Conservation (phyloP, 1,284 basidiomycete genomes). For the Termitomyces sp. region DNA sequence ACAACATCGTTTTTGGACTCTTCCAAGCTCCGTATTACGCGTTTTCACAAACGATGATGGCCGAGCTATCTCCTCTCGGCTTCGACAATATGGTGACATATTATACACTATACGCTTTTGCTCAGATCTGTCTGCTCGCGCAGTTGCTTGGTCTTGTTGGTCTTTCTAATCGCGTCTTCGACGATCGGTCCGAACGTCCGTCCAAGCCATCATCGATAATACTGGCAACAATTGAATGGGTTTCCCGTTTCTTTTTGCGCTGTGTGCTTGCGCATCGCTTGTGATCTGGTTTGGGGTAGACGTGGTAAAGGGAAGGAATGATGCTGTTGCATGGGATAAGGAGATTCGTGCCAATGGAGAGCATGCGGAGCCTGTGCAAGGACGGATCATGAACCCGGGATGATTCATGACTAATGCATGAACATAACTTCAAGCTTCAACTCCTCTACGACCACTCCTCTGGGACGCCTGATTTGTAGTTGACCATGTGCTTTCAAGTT, state of each 20-base stretch:
- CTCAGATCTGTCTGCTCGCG: not conserved
- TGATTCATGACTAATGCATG: not conserved
- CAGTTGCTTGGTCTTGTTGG: conserved; percentile 60
- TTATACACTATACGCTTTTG: not conserved
- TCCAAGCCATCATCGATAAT: conserved; percentile 75
- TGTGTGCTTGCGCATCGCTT: conserved; percentile 59
- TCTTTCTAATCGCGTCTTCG: conserved; percentile 73
- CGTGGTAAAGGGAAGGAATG: conserved; percentile 59
- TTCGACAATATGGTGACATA: conserved; percentile 71
- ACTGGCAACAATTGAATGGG: conserved; percentile 75
- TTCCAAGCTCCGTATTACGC: conserved; percentile 88
- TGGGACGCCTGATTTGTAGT: not conserved
- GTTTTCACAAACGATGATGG: conserved; percentile 84
- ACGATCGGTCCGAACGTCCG: conserved; percentile 75
- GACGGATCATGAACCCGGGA: not conserved
- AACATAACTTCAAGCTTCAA: not conserved
- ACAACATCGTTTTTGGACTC: conserved; percentile 76
- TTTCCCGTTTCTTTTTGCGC: conserved; percentile 72
- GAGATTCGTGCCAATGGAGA: conserved; percentile 16
- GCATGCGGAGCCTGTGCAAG: not conserved
- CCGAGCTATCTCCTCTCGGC: conserved; percentile 75
- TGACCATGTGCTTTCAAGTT: not conserved
- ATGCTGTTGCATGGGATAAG: conserved; percentile 60
- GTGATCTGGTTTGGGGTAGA: conserved; percentile 74
- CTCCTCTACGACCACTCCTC: not conserved